Base-by-base conservation (phyloP, 352 stramenopile species). In the Phytophthora litchii region DNA sequence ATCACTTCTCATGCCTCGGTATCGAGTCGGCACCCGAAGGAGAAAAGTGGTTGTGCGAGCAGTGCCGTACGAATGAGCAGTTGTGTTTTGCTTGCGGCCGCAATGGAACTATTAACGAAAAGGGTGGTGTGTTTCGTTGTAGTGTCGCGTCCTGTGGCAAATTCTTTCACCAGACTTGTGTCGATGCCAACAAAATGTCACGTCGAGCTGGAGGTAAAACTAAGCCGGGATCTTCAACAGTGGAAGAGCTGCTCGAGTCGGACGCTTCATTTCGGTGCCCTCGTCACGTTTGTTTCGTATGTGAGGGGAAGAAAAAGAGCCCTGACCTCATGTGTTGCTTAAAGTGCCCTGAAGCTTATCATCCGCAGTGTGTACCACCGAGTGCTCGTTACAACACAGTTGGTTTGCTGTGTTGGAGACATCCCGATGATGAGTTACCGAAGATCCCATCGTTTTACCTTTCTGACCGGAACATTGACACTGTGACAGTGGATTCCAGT, bases 311-410 rank as follows among this genome's bases (percentile, higher is more conserved):
- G 23, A 92, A 87, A 69, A 91, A 80, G 23, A 81, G 60, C 13
- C 71, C 67, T 27, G 88, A 94, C n/a, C 71, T 94, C 31, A 94
- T 96, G 83, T 81, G 63, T 53, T 98, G 95, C 68, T 73, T 98
- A 21, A 84, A 96, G 56, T 98, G 95, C 54, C 92, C 93, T 3
- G 90, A 88, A 62, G 61, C 91, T 25, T 98, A 97, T 70, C 95
- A 98, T 55, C 79, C 95, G 10, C 83, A 91, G 37, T 98, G 95
- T 68, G 92, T 98, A 27, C 89, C 93, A 14, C 93, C 93, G 0
- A 92, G 79, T 63, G 81, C 87, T 29, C 80, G 84, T 12, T 98
- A 98, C 60, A 97, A 98, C 63, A 94, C 95, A 41, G 60, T 98
- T 20, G 95, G 84, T 12, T 56, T 97, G 7, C 58, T 98, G 0